A percentile compares a stretch with the other conserved stretches of the same genome.
Conservation (phyloP, 2,329 filamentous ascomycete species). For the Fusarium sp. region DNA sequence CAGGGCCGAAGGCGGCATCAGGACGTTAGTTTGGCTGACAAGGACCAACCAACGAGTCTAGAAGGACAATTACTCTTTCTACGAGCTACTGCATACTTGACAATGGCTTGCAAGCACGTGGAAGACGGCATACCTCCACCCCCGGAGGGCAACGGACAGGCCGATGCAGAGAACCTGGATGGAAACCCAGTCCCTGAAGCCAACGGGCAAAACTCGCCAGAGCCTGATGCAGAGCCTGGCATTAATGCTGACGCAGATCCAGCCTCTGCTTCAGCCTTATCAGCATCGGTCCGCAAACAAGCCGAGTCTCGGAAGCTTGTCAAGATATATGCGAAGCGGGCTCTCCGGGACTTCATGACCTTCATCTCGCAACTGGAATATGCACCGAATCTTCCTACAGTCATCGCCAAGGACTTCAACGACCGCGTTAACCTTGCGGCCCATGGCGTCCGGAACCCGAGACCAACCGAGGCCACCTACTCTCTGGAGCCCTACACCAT, state of each 20-base stretch:
- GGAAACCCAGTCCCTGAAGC: background rate
- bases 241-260: background rate
- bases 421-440: conserved; percentile 69
- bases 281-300: conserved; percentile 32
- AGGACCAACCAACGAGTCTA: conserved; percentile 77
- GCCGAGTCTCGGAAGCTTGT: conserved; percentile 69
- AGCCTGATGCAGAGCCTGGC: conserved; percentile 6
- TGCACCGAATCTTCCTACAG: conserved; percentile 75
- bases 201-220: conserved; percentile 1
- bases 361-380: conserved; percentile 84
- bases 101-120: conserved; percentile 76
- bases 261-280: background rate
- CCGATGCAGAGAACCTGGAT: conserved; percentile 5
- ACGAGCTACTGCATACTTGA: conserved; percentile 78
- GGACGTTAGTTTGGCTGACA: conserved; percentile 54
- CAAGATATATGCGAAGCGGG: conserved; percentile 80
- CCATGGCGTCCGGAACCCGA: conserved; percentile 58
- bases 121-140: conserved; percentile 61
- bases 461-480: conserved; percentile 49
- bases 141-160: conserved; percentile 6
- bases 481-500: conserved; percentile 52
- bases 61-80: conserved; percentile 83
- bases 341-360: conserved; percentile 78
- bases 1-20: conserved; percentile 44
- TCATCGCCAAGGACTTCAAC: conserved; percentile 68